Evolutionary conservation across 2,329 filamentous ascomycete genomes (phyloP).

Genomic region (Aspergillus sp.): DNA sequence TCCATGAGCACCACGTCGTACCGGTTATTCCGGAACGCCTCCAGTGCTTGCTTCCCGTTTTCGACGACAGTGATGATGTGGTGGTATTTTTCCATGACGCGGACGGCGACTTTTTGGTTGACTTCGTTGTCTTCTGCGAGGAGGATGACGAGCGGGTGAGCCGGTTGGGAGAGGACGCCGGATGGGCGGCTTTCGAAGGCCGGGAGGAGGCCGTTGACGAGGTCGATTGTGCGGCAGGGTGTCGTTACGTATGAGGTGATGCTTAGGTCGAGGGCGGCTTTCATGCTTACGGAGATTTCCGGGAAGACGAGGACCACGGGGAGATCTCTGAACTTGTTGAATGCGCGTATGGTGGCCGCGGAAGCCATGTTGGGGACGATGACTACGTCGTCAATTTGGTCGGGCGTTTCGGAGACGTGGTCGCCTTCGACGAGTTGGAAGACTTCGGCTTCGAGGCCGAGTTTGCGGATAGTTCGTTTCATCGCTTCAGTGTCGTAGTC

Average conservation of each 20-base stretch:
- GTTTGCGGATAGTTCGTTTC: no score
- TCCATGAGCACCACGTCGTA: slow-evolving; percentile 99
- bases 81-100: slow-evolving; percentile 96
- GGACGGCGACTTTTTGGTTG: slow-evolving; percentile 91
- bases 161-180: slow-evolving; percentile 86
- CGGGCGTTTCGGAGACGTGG: no score
- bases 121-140: slow-evolving; percentile 97
- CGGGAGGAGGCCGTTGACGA: slow-evolving; percentile 93
- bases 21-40: slow-evolving; percentile 81
- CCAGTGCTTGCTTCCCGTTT: slow-evolving; percentile 88
- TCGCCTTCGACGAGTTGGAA: no score
- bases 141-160: slow-evolving; percentile 90
- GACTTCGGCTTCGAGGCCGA: no score
- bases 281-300: slow-evolving; percentile 82
- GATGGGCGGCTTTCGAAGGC: slow-evolving; percentile 90
- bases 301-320: slow-evolving; percentile 90
- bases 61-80: slow-evolving; percentile 67
- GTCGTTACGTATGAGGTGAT: slow-evolving; percentile 99
- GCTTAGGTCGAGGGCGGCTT: slow-evolving; percentile 87
- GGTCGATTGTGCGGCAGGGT: slow-evolving; percentile 85
- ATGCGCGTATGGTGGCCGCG: slow-evolving; percentile 75
- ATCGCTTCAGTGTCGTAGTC: slow-evolving; percentile 54
- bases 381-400: slow-evolving; percentile 54
- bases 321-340: slow-evolving; percentile 96
- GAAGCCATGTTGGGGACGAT: slow-evolving; percentile 91